These are phyloP conservation scores for Dichotomopilus funicola DNA, from an alignment of 2,329 filamentous ascomycete genomes.

Conservation along the genomic window DNA sequence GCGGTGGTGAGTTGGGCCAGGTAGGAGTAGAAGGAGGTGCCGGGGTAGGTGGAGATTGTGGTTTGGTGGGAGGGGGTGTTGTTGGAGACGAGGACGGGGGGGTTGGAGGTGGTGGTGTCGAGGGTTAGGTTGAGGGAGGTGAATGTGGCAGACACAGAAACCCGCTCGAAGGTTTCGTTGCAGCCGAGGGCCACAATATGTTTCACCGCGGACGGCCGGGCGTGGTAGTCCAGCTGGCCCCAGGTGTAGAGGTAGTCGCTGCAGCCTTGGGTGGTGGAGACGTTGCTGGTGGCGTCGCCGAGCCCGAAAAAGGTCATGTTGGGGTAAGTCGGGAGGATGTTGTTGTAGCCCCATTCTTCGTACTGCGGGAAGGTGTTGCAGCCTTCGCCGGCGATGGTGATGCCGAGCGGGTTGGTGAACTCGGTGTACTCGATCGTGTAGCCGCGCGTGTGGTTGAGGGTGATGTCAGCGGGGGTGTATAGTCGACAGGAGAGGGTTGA, in stretches of 20 bases:
- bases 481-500: neutral
- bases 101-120: neutral
- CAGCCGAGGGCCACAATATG: neutral
- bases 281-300: neutral
- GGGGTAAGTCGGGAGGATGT: neutral
- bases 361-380: neutral
- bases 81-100: neutral
- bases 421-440: neutral
- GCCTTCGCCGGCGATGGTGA: conserved; percentile 1
- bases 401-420: neutral
- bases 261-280: neutral
- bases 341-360: neutral
- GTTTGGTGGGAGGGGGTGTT: neutral
- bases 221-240: conserved; percentile 1
- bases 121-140: neutral
- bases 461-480: neutral
- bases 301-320: conserved; percentile 4
- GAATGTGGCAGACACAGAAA: neutral
- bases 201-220: neutral
- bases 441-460: neutral
- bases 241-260: conserved; percentile 3
- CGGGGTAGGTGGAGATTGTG: neutral
- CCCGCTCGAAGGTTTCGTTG: neutral
- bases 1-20: neutral
- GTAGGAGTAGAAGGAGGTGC: neutral